phyloP scores from a whole-genome alignment of 768 basidiomycete genomes.

The Amanita fuliginea region DNA sequence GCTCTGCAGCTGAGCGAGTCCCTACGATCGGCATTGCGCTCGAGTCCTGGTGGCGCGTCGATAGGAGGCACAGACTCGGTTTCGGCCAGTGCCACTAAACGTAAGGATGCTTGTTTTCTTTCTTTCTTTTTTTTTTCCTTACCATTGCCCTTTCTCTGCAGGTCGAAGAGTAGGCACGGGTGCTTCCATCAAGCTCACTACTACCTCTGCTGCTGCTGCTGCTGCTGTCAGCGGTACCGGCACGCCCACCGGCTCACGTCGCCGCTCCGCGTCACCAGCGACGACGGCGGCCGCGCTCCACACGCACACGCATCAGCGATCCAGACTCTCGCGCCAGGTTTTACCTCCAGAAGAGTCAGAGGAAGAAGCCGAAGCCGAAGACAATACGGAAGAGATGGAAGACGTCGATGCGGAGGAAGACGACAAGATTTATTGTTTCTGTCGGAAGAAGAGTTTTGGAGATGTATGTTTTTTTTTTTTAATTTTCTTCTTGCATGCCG shows the following conservation, averaged over 20 bases:
- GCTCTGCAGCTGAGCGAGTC: conserved; percentile 32
- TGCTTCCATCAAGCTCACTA: conserved; percentile 30
- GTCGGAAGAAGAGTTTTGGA: conserved; percentile 38
- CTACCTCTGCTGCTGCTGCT: conserved; percentile 18
- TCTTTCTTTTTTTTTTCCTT: not conserved
- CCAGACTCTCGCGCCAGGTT: conserved; percentile 36
- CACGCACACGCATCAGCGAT: conserved; percentile 26
- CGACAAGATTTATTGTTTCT: conserved; percentile 39
- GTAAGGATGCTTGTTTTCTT: conserved; percentile 16
- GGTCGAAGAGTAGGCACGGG: conserved; percentile 29
- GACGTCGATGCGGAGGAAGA: conserved; percentile 41
- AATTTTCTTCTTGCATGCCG: not conserved
- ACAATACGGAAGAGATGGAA: conserved; percentile 14
- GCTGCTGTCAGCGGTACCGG: conserved; percentile 15
- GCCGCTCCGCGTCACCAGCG: conserved; percentile 34
- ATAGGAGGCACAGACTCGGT: conserved; percentile 12
- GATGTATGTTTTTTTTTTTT: conserved; percentile 24
- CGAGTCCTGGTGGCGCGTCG: conserved; percentile 19
- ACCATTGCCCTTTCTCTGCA: conserved; percentile 8
- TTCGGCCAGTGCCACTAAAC: conserved; percentile 24
- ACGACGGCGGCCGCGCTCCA: conserved; percentile 20
- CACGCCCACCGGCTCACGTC: conserved; percentile 11
- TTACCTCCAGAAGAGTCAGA: conserved; percentile 28
- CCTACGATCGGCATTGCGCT: conserved; percentile 26
- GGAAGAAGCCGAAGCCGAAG: conserved; percentile 26